Evolutionary conservation across 495 filamentous ascomycete species (phyloP), one percentile per base, ranked within the genome.

Genomic region (Lichenothelia convexa): DNA sequence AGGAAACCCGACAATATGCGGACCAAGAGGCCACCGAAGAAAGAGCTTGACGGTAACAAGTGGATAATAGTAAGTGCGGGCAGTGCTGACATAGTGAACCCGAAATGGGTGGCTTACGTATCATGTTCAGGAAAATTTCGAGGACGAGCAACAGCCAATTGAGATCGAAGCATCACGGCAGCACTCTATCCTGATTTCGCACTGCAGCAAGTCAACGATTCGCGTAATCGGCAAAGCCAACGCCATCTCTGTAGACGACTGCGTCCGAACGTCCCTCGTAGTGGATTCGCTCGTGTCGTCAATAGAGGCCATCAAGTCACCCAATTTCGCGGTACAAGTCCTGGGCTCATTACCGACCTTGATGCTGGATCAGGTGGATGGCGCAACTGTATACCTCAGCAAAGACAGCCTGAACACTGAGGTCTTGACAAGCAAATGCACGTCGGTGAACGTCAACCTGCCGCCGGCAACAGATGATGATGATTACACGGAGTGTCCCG

Each of bases 1-100:
- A 82, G 79, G 61, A 93, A 89, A 61, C 89, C 89, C 11, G 78
- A 92, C 55, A 81, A 68, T 56, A 81, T 97, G 80, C 81, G 85
- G 17, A 68, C 75, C 11, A 93, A 92, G 64, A 93, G 86, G 64
- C 85, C 83, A 22, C 71, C 82, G 6, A 81, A 76, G 57, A 93
- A 84, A 65, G 83, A 86, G 44, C 69, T 95, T 5, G 85, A 93
- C 42, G 84, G 86, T 41, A 93, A 79, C 56, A 94, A 94, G 58
- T 99, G 91, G 91, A 67, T 78, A 36, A 69, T 97, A 46, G 75
- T 79, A 59, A 45, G 58, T 47, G 16, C 9, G 8, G 11, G 22
- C 18, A 12, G 20, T 0, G 8, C 42, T 24, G 35, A 16, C 15
- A 24, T 16, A 11, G 2, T 18, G 21, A 30, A 15, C 0, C 20